Evolutionary conservation across 805 yeast genomes (phyloP).

Genomic region (Phaffomyces thermotolerans): DNA sequence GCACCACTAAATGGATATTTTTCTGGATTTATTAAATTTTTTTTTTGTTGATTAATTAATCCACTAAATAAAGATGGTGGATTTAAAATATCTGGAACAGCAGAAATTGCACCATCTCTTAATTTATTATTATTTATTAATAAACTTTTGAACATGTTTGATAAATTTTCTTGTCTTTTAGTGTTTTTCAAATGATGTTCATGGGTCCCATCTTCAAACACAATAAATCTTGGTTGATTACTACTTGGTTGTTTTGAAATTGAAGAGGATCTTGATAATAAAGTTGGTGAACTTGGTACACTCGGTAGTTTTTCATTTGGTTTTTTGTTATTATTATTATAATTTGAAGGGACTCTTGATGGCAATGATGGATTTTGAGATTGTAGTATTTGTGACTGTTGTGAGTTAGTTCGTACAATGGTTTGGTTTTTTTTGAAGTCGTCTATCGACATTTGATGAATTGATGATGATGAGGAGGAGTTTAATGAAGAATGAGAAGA

Average conservation of each 20-base stretch:
- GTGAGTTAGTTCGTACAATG: neutral
- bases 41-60: conserved; percentile 38
- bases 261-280: neutral
- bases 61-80: conserved; percentile 74
- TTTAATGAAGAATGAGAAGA: conserved; percentile 7
- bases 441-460: too few species aligned
- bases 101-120: conserved; percentile 64
- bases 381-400: conserved; percentile 1
- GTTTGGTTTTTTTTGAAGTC: too few species aligned
- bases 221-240: conserved; percentile 35
- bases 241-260: conserved; percentile 12
- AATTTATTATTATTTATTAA: conserved; percentile 38
- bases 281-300: neutral
- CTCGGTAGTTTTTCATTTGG: conserved; percentile 1
- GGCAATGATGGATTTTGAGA: neutral
- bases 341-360: neutral
- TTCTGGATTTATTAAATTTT: neutral
- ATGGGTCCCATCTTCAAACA: conserved; percentile 66
- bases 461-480: too few species aligned
- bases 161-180: conserved; percentile 68
- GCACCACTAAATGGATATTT: conserved; percentile 29
- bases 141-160: conserved; percentile 68
- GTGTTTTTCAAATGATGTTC: conserved; percentile 73
- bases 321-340: neutral
- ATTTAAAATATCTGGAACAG: conserved; percentile 56